phyloP scores from a whole-genome alignment of 2,329 filamentous ascomycete genomes.

The Albophoma yamanashiensis region DNA sequence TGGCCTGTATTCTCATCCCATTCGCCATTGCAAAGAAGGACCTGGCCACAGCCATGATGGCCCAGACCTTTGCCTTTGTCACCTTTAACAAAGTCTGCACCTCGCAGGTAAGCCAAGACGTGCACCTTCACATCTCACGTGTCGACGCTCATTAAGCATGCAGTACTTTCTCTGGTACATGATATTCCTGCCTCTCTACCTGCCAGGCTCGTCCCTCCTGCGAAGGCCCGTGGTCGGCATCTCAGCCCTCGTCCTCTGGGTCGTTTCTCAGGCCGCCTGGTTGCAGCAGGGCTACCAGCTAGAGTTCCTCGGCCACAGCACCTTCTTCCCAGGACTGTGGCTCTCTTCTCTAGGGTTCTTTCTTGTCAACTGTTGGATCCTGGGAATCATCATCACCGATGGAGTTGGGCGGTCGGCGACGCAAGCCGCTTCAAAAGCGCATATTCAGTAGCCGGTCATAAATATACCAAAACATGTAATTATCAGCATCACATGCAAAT shows the following conservation, averaged over 20 bases:
- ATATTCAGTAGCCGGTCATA: constrained; percentile 8
- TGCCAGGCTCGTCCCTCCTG: constrained; percentile 69
- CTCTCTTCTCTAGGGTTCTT: constrained; percentile 63
- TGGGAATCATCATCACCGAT: constrained; percentile 71
- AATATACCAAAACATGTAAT: not conserved
- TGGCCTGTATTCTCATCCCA: constrained; percentile 69
- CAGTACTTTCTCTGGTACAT: constrained; percentile 99
- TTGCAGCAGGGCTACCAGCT: constrained; percentile 64
- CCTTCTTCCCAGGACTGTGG: constrained; percentile 81
- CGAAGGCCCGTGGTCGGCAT: constrained; percentile 49
- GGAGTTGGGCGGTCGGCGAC: constrained; percentile 14
- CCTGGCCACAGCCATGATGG: constrained; percentile 75
- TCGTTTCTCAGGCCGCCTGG: constrained; percentile 65
- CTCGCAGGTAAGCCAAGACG: constrained; percentile 62
- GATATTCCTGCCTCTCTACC: constrained; percentile 82
- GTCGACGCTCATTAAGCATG: not conserved
- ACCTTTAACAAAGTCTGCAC: constrained; percentile 99
- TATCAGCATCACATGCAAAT: not conserved
- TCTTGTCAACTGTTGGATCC: constrained; percentile 83
- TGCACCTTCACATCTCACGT: not conserved
- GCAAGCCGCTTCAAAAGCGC: constrained; percentile 8
- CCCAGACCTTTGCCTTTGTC: constrained; percentile 94
- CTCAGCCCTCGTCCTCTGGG: constrained; percentile 59
- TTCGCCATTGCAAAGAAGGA: constrained; percentile 70
- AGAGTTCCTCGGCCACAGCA: constrained; percentile 71